Evolutionary conservation across 148 eudicot species (phyloP).

Genomic region (Rhododendron mucronatum): DNA sequence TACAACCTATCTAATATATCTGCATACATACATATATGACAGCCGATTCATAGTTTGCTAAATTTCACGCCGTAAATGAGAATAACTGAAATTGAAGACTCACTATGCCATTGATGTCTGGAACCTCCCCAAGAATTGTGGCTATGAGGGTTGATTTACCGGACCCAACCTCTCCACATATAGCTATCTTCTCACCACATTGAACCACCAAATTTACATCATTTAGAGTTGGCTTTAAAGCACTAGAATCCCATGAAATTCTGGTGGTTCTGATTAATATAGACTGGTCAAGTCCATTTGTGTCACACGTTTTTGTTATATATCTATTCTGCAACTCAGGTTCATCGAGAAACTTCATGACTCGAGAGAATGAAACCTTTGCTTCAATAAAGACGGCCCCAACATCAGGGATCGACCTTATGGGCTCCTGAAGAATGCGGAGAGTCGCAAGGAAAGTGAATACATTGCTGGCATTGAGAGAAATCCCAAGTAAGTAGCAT

Average conservation of each 20-base stretch:
- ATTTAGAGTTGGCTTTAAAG: background rate
- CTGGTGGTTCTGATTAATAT: slow-evolving; percentile 16
- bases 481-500: slow-evolving; percentile 36
- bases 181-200: slow-evolving; percentile 46
- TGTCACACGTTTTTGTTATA: background rate
- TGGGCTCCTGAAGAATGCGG: slow-evolving; percentile 56
- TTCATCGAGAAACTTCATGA: slow-evolving; percentile 40
- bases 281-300: slow-evolving; percentile 3
- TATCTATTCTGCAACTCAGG: slow-evolving; percentile 32
- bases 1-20: background rate
- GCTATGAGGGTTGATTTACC: slow-evolving; percentile 63
- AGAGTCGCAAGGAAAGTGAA: slow-evolving; percentile 56
- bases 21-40: background rate
- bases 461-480: slow-evolving; percentile 37
- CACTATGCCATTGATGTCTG: slow-evolving; percentile 21
- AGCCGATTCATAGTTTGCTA: background rate
- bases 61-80: background rate
- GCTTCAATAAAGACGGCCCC: slow-evolving; percentile 40
- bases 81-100: slow-evolving; percentile 13
- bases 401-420: slow-evolving; percentile 48
- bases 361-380: slow-evolving; percentile 40
- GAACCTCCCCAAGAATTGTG: slow-evolving; percentile 59
- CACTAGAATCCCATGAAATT: slow-evolving; percentile 41
- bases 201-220: slow-evolving; percentile 5
- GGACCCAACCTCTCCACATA: slow-evolving; percentile 72